phyloP scores from a whole-genome alignment of 2,329 filamentous ascomycete species.

The Apiospora sp. region DNA sequence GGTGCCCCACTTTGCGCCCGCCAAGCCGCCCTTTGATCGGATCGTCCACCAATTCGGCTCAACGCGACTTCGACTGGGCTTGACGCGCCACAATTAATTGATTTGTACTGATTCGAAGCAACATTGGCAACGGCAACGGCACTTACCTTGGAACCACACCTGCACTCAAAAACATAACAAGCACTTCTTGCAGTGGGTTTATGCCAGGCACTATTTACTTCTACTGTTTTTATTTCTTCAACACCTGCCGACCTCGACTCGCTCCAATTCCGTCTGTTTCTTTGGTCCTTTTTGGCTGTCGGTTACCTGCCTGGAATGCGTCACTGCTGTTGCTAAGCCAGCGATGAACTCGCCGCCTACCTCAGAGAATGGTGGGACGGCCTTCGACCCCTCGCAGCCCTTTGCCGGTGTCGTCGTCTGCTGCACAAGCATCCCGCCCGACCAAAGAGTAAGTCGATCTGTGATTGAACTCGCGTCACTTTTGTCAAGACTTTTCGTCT shows the following conservation, averaged over 20 bases:
- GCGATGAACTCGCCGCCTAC: constrained; percentile 38
- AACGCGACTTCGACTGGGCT: constrained; percentile 9
- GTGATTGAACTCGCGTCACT: neutral
- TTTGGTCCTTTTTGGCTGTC: neutral
- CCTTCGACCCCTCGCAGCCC: constrained; percentile 24
- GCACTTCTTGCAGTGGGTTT: neutral
- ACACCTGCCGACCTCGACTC: neutral
- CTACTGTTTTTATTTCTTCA: neutral
- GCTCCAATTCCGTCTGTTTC: neutral
- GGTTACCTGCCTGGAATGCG: constrained; percentile 27
- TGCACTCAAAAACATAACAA: neutral
- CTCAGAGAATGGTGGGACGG: constrained; percentile 31
- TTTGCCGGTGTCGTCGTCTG: constrained; percentile 58
- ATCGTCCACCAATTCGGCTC: neutral
- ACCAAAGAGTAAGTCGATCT: constrained; percentile 70
- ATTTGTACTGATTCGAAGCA: neutral
- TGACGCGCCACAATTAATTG: constrained; percentile 21
- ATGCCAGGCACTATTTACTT: neutral
- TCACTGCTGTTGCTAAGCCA: constrained; percentile 26
- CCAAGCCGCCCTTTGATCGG: neutral
- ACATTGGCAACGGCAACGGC: neutral
- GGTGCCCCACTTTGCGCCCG: neutral
- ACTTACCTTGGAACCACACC: neutral
- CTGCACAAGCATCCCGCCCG: constrained; percentile 84
- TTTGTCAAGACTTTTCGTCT: neutral